Conservation (phyloP, 768 basidiomycete species). For the Termitomyces sp. region DNA sequence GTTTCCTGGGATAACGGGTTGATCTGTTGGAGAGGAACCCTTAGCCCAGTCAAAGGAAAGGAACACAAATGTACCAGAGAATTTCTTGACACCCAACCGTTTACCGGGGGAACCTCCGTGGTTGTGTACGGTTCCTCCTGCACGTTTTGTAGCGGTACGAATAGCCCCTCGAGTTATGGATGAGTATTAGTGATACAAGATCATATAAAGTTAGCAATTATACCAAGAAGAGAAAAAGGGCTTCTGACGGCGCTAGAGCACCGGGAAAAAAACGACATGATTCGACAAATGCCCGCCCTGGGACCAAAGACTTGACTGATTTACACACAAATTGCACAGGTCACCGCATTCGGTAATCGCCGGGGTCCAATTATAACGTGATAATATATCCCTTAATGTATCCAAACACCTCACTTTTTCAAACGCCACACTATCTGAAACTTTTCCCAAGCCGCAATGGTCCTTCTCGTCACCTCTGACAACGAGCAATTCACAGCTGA, state of each 20-base stretch:
- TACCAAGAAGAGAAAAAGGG: constrained; percentile 50
- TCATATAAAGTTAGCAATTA: constrained; percentile 1
- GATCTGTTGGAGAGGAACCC: constrained; percentile 51
- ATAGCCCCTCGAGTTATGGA: constrained; percentile 49
- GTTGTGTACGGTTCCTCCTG: constrained; percentile 91
- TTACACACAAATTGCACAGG: constrained; percentile 3
- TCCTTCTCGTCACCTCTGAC: constrained; percentile 89
- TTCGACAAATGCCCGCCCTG: not conserved
- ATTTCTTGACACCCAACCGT: constrained; percentile 93
- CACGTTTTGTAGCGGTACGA: constrained; percentile 93
- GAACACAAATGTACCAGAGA: constrained; percentile 59
- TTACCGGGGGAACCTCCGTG: constrained; percentile 91
- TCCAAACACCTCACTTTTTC: not conserved
- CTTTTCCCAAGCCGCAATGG: constrained; percentile 43
- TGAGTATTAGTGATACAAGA: not conserved
- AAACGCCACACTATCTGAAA: constrained; percentile 15
- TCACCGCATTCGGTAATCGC: constrained; percentile 30
- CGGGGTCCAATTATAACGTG: too few relatives aligned
- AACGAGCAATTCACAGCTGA: constrained; percentile 93
- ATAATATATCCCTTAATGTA: constrained; percentile 19
- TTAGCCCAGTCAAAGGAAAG: not conserved
- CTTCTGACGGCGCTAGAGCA: constrained; percentile 28
- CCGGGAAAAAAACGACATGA: constrained; percentile 47
- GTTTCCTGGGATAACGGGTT: constrained; percentile 89
- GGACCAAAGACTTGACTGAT: constrained; percentile 1